Evolutionary conservation across 305 asterid genomes (phyloP).

Genomic region (Fraxinus baroniana): DNA sequence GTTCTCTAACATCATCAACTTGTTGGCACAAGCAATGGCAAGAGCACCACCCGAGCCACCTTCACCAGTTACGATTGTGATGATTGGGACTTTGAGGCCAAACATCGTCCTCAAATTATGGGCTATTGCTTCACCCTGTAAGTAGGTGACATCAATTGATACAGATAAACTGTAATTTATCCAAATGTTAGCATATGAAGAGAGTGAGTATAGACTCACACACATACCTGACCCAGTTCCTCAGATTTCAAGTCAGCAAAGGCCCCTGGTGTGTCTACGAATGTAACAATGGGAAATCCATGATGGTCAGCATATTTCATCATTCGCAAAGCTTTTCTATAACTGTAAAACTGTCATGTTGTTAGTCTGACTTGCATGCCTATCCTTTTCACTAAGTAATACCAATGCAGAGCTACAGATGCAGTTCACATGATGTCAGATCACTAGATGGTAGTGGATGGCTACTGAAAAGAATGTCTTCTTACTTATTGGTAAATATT

Average conservation of each 20-base stretch:
- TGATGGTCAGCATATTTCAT: conserved; percentile 53
- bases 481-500: neutral
- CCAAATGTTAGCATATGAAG: neutral
- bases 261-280: conserved; percentile 49
- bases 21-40: conserved; percentile 50
- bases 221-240: conserved; percentile 44
- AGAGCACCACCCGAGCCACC: conserved; percentile 59
- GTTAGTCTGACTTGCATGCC: neutral
- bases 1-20: conserved; percentile 46
- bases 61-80: conserved; percentile 47
- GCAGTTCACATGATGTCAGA: neutral
- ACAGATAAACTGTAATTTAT: neutral
- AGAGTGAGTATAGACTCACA: neutral
- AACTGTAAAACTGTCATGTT: conserved; percentile 24
- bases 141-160: neutral
- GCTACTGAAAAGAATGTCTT: neutral
- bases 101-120: conserved; percentile 47
- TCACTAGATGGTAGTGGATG: neutral
- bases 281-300: conserved; percentile 45
- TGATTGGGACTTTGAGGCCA: conserved; percentile 47
- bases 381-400: neutral
- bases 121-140: conserved; percentile 54
- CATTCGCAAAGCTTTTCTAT: conserved; percentile 49
- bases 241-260: conserved; percentile 49
- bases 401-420: neutral